Conservation (phyloP, 2,329 filamentous ascomycete species). For the Chrysoporthe austroafricana region DNA sequence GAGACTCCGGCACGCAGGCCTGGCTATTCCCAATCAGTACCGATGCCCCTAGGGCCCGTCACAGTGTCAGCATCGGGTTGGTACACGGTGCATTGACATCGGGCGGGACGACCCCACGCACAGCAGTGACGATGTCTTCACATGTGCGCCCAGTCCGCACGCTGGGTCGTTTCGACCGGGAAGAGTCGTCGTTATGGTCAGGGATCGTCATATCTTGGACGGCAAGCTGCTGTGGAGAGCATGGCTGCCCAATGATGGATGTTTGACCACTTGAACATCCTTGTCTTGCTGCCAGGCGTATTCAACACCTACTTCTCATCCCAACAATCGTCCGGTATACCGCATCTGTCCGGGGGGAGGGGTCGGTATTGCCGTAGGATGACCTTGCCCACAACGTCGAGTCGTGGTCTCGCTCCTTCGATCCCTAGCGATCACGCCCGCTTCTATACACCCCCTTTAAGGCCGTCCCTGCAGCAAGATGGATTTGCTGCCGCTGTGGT, state of each 20-base stretch:
- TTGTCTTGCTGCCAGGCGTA: conserved; percentile 19
- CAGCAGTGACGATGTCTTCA: conserved; percentile 16
- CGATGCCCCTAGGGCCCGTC: conserved; percentile 17
- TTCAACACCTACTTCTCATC: conserved; percentile 15
- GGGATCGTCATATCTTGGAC: conserved; percentile 19
- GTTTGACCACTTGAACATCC: conserved; percentile 10
- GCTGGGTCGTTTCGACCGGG: conserved; percentile 1
- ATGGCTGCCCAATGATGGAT: conserved; percentile 24
- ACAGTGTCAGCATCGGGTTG: conserved; percentile 20
- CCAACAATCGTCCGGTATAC: conserved; percentile 19
- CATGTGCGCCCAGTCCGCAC: conserved; percentile 9
- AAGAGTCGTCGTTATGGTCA: conserved; percentile 20
- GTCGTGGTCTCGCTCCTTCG: conserved; percentile 18
- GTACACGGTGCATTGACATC: conserved; percentile 26
- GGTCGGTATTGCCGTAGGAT: background rate
- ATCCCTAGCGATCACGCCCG: conserved; percentile 18
- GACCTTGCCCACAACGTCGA: conserved; percentile 2
- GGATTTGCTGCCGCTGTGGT: conserved; percentile 17
- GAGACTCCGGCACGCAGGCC: conserved; percentile 10
- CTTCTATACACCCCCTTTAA: conserved; percentile 24
- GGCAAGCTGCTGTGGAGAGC: conserved; percentile 24
- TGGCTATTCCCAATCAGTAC: conserved; percentile 14
- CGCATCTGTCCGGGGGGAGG: conserved; percentile 17
- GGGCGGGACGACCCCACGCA: conserved; percentile 7
- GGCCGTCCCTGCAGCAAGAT: conserved; percentile 19